phyloP scores from a whole-genome alignment of 768 basidiomycete species.

The Omphalotus guepiniiformis region DNA sequence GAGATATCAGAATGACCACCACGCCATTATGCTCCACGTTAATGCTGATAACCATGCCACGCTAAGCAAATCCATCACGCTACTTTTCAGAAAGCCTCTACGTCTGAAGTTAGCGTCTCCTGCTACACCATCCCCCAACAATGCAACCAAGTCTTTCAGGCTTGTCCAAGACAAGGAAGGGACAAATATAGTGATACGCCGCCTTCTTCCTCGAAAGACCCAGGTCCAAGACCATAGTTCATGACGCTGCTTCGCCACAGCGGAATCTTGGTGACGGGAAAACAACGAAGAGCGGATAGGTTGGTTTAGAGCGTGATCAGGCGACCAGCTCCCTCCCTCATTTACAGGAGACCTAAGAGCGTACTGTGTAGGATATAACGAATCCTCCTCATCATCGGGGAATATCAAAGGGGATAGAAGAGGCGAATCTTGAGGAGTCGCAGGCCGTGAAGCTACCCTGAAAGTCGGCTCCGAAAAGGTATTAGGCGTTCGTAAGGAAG shows the following conservation, averaged over 20 bases:
- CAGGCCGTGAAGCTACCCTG: slow-evolving; percentile 37
- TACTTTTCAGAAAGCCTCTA: slow-evolving; percentile 29
- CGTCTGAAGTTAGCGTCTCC: slow-evolving; percentile 14
- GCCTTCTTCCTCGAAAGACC: slow-evolving; percentile 47
- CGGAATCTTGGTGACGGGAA: too few relatives aligned
- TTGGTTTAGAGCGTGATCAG: slow-evolving; percentile 26
- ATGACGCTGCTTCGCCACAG: slow-evolving; percentile 9
- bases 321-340: slow-evolving; percentile 28
- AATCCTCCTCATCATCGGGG: slow-evolving; percentile 39
- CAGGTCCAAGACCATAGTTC: slow-evolving; percentile 52
- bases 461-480: slow-evolving; percentile 30
- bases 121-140: slow-evolving; percentile 14
- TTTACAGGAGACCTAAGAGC: slow-evolving; percentile 30
- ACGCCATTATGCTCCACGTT: slow-evolving; percentile 34
- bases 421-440: slow-evolving; percentile 33
- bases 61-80: slow-evolving; percentile 34
- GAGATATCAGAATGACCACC: slow-evolving; percentile 29
- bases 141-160: slow-evolving; percentile 11
- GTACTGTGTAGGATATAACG: slow-evolving; percentile 49
- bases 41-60: slow-evolving; percentile 34
- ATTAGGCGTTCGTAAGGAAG: slow-evolving; percentile 37
- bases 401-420: slow-evolving; percentile 31
- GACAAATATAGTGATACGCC: slow-evolving; percentile 46
- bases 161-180: slow-evolving; percentile 29
- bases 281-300: slow-evolving; percentile 25